These are phyloP conservation scores for Thamnidium elegans DNA, from an alignment of 192 early-diverging fungal species.

Conservation along the genomic window DNA sequence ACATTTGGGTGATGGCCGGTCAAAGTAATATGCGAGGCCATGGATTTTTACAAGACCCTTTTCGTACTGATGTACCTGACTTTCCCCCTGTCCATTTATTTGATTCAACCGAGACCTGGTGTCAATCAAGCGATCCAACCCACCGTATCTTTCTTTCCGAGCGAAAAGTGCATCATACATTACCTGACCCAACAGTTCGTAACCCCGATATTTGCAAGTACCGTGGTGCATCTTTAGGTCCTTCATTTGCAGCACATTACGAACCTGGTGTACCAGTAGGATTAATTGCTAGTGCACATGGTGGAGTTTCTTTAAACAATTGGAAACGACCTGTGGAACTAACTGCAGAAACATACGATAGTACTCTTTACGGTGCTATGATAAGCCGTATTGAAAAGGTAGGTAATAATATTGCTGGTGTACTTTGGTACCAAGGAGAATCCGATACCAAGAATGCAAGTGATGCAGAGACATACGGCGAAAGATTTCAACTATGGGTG, in stretches of 20 bases:
- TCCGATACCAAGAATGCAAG: slow-evolving; percentile 16
- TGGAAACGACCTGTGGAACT: slow-evolving; percentile 17
- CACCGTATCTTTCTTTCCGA: slow-evolving; percentile 19
- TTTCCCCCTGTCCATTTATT: slow-evolving; percentile 20
- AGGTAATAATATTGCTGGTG: slow-evolving; percentile 19
- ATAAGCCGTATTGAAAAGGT: slow-evolving; percentile 3
- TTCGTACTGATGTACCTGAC: neutral
- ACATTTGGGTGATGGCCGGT: slow-evolving; percentile 38
- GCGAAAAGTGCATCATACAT: slow-evolving; percentile 22
- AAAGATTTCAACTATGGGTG: slow-evolving; percentile 2
- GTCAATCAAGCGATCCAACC: slow-evolving; percentile 20
- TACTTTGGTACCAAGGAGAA: slow-evolving; percentile 41
- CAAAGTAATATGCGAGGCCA: slow-evolving; percentile 41
- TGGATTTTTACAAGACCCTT: slow-evolving; percentile 16
- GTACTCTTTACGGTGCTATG: slow-evolving; percentile 31
- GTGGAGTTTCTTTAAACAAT: slow-evolving; percentile 21
- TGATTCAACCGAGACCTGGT: slow-evolving; percentile 30
- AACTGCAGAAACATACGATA: neutral
- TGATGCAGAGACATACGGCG: neutral
- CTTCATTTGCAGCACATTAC: slow-evolving; percentile 22
- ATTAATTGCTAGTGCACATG: slow-evolving; percentile 36
- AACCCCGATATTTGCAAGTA: slow-evolving; percentile 15
- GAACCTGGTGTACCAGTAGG: slow-evolving; percentile 27
- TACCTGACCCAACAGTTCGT: slow-evolving; percentile 33
- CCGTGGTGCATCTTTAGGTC: slow-evolving; percentile 23